Conservation (phyloP, 257 asterid species). For the Cinchona pubescens region DNA sequence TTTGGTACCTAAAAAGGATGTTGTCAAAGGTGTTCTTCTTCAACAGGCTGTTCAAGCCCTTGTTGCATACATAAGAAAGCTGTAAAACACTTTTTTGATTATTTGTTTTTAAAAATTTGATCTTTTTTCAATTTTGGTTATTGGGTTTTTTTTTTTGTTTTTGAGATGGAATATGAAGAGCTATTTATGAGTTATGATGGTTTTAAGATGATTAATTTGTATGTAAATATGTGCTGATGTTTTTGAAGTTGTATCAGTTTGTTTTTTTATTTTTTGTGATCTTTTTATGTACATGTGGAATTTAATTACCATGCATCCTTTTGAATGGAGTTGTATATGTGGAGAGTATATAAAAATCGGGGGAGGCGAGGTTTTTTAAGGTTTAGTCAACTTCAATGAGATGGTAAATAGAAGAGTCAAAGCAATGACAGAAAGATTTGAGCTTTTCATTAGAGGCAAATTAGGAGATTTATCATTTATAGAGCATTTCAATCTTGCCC, state of each 20-base stretch:
- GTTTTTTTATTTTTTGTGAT: background rate
- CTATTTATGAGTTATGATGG: background rate
- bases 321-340: background rate
- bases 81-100: too few species aligned
- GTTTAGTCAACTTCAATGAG: background rate
- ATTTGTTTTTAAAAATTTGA: background rate
- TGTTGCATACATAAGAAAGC: too few species aligned
- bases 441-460: background rate
- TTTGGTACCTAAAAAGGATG: slow-evolving; percentile 67
- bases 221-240: background rate
- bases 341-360: background rate
- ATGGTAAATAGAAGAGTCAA: background rate
- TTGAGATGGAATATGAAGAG: background rate
- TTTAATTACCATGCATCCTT: too few species aligned
- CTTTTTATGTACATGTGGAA: background rate
- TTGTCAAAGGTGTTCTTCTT: slow-evolving; percentile 83
- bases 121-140: background rate
- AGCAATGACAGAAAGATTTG: background rate
- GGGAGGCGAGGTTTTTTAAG: background rate
- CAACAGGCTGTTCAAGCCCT: slow-evolving; percentile 90
- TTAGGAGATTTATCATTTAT: background rate
- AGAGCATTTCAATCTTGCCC: background rate
- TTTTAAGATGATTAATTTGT: background rate
- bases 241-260: too few species aligned
- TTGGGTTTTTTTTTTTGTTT: background rate